A percentile compares a stretch with the other conserved stretches of the same genome.
Conservation (phyloP, 1,284 basidiomycete species). For the Chalciporus sp. region DNA sequence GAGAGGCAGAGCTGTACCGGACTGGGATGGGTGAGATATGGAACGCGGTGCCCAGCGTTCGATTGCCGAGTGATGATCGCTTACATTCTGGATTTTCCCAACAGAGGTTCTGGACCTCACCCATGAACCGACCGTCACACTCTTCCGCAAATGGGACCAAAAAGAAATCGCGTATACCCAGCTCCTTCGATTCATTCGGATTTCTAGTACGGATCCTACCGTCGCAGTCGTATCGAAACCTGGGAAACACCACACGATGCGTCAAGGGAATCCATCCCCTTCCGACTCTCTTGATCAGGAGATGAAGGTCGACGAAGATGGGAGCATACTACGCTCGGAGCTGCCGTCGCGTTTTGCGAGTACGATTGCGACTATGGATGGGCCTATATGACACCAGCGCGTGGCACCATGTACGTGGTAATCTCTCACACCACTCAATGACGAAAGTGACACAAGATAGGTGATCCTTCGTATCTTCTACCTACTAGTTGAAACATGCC, state of each 20-base stretch:
- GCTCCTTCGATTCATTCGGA: slow-evolving; percentile 74
- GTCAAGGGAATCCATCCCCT: slow-evolving; percentile 1
- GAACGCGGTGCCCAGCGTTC: background rate
- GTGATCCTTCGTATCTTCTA: too few species aligned
- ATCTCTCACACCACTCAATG: background rate
- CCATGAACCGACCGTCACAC: slow-evolving; percentile 65
- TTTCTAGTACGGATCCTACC: slow-evolving; percentile 58
- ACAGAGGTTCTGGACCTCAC: slow-evolving; percentile 86
- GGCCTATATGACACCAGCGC: slow-evolving; percentile 18
- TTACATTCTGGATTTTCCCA: background rate
- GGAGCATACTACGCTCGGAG: slow-evolving; percentile 32
- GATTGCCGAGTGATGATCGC: background rate
- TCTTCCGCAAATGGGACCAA: slow-evolving; percentile 81
- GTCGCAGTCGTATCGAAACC: slow-evolving; percentile 53
- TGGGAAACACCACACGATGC: slow-evolving; percentile 55
- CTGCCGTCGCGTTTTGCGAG: slow-evolving; percentile 41
- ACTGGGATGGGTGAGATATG: slow-evolving; percentile 77
- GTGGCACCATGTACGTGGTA: background rate
- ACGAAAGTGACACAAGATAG: too few species aligned
- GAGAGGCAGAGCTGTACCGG: slow-evolving; percentile 75
- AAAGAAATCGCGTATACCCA: slow-evolving; percentile 74
- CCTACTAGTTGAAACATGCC: too few species aligned
- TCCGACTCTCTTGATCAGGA: slow-evolving; percentile 21
- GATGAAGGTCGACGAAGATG: slow-evolving; percentile 38
- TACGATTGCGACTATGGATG: slow-evolving; percentile 49